Evolutionary conservation across 106 monocot genomes (phyloP), one percentile per base, ranked within the genome.

Genomic region (Iris macrosiphon): DNA sequence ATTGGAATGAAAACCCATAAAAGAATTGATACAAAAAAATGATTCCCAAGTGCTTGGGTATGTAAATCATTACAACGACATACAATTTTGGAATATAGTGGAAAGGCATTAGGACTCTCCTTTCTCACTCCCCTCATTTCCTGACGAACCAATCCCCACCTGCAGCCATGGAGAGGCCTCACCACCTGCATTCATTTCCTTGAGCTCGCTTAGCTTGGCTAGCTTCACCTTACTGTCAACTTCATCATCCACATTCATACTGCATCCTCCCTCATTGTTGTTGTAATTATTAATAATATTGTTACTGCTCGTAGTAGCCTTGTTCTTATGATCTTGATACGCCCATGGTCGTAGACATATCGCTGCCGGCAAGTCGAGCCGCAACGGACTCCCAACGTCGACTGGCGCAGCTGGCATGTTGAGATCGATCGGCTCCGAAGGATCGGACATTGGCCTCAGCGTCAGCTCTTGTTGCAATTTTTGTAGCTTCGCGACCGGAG

Each of bases 171-270:
- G 55, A 22, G 83, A 60, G n/a, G 20, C 41, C 3, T 38, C 83
- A 0, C 70, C 74, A 2, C 69, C 66, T 30, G 27, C 45, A 58
- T 70, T 56, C 14, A 74, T 33, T n/a, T 89, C 84, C 62, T 77
- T 84, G 32, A 89, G 83, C 27, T 89, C 83, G 28, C 74, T 84
- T 60, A 84, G 62, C 56, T 72, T 80, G 1, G 73, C 68, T 25
- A 77, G 45, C 58, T 77, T 80, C 19, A 59, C 54, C 40, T 59
- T 77, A n/a, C 79, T 80, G 2, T 83, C 74, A 8, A 46, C 74
- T 40, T 80, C 79, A 14, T 79, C 77, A 0, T 84, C 84, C 10
- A n/a, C n/a, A n/a, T n/a, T n/a, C 14, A n/a, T 21, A 7, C 13
- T 19, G 18, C 26, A 52, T 20, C 15, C 12, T 0, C 9, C 18